Conservation (phyloP, 2,329 filamentous ascomycete species). For the Emergomyces africanus region DNA sequence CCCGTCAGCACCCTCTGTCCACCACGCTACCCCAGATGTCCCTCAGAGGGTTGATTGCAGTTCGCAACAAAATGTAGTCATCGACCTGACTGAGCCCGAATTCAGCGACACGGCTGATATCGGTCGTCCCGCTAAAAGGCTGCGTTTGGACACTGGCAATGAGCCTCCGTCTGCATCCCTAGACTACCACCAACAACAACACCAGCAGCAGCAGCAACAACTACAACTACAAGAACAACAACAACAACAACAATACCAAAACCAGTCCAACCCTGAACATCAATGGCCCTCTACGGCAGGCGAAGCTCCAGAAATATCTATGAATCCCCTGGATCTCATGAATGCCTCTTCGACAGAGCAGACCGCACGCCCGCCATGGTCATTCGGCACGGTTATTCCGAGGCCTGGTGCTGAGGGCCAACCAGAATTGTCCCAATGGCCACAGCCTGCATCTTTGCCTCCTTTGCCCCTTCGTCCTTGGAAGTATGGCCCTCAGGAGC, state of each 20-base stretch:
- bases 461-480: constrained; percentile 27
- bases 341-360: constrained; percentile 18
- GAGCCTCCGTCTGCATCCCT: constrained; percentile 7
- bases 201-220: background rate
- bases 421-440: background rate
- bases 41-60: constrained; percentile 14
- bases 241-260: background rate
- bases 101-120: constrained; percentile 19
- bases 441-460: constrained; percentile 16
- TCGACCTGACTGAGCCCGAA: constrained; percentile 24
- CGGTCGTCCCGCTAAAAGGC: constrained; percentile 26
- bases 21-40: background rate
- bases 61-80: constrained; percentile 21
- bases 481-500: constrained; percentile 16
- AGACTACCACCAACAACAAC: background rate
- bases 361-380: constrained; percentile 29
- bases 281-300: constrained; percentile 7
- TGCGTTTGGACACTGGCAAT: constrained; percentile 22
- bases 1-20: background rate
- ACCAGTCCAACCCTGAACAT: background rate
- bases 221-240: background rate
- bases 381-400: constrained; percentile 25
- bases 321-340: constrained; percentile 14
- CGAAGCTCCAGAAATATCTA: background rate
- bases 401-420: constrained; percentile 19